Percentiles rank a stretch among this genome's conserved stretches.
Conservation (phyloP, 192 early-diverging fungal genomes). For the Phycomyces blakesleeanus region DNA sequence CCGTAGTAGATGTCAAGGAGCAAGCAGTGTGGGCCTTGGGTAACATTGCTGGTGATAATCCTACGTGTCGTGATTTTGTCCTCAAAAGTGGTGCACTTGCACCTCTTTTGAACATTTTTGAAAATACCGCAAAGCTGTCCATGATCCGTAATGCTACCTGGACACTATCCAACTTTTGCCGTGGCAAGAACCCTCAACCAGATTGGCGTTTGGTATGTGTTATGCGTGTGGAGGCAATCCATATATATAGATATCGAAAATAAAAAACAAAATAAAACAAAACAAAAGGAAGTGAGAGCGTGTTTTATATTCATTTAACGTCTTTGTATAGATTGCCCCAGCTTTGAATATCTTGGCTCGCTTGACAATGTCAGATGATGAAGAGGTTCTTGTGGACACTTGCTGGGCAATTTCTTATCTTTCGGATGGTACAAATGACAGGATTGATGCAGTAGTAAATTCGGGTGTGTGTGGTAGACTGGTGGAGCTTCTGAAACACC, state of each 20-base stretch:
- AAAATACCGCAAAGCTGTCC: conserved; percentile 61
- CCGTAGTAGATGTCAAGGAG: conserved; percentile 25
- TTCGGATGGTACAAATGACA: conserved; percentile 65
- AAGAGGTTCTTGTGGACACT: conserved; percentile 67
- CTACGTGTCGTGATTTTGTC: conserved; percentile 34
- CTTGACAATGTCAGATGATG: conserved; percentile 58
- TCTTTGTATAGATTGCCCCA: conserved; percentile 6
- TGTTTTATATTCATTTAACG: not conserved
- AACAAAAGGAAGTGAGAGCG: conserved; percentile 1
- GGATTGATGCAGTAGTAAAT: conserved; percentile 70
- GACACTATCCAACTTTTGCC: conserved; percentile 73
- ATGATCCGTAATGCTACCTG: conserved; percentile 73
- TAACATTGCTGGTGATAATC: conserved; percentile 48
- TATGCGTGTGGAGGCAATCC: too few relatives aligned
- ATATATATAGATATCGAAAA: too few relatives aligned
- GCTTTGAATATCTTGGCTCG: conserved; percentile 39
- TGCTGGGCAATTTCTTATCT: conserved; percentile 78
- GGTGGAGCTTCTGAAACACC: conserved; percentile 57
- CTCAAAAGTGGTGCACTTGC: conserved; percentile 67
- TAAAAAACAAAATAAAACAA: too few relatives aligned
- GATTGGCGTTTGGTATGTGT: conserved; percentile 57
- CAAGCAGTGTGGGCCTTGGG: conserved; percentile 47
- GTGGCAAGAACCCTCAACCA: conserved; percentile 66
- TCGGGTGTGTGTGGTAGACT: conserved; percentile 57
- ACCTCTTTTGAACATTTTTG: conserved; percentile 81